Percentiles rank a stretch among this genome's conserved stretches.
Evolutionary conservation across 1,139 yeast genomes (phyloP).

Genomic region (Pichia sp.): DNA sequence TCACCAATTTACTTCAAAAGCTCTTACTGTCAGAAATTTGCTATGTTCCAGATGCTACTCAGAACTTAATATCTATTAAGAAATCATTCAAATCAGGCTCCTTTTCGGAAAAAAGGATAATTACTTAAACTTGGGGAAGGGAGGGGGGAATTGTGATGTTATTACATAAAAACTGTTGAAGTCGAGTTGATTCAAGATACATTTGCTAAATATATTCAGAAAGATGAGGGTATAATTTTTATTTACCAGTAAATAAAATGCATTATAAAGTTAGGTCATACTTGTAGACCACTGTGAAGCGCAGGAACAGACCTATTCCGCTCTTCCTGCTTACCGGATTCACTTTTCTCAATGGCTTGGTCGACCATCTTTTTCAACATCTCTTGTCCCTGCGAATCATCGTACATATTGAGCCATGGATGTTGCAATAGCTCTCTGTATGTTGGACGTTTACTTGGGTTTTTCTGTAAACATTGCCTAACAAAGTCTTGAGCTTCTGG

Average conservation of each 20-base stretch:
- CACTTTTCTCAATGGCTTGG: slow-evolving; percentile 7
- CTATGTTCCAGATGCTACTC: too few relatives aligned
- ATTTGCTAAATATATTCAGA: not conserved
- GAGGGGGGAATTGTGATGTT: too few relatives aligned
- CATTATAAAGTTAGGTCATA: not conserved
- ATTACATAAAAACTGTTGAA: too few relatives aligned
- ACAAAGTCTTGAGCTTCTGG: slow-evolving; percentile 82
- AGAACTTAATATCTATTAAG: too few relatives aligned
- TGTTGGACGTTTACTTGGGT: slow-evolving; percentile 78
- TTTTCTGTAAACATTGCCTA: slow-evolving; percentile 70
- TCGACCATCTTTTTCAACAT: slow-evolving; percentile 33
- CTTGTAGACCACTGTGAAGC: slow-evolving; percentile 13
- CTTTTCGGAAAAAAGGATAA: too few relatives aligned
- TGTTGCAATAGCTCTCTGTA: slow-evolving; percentile 69
- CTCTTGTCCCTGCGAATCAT: slow-evolving; percentile 37
- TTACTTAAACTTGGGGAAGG: too few relatives aligned
- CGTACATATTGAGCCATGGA: slow-evolving; percentile 66
- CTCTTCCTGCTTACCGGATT: slow-evolving; percentile 4
- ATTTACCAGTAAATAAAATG: slow-evolving; percentile 2
- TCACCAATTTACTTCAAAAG: too few relatives aligned
- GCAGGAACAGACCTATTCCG: slow-evolving; percentile 6
- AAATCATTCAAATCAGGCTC: too few relatives aligned
- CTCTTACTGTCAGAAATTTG: too few relatives aligned
- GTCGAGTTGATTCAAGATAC: not conserved
- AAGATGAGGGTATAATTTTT: slow-evolving; percentile 1